A percentile compares a stretch with the other conserved stretches of the same genome.
Conservation (phyloP, 1,284 basidiomycete genomes). For the Naganishia sp. region DNA sequence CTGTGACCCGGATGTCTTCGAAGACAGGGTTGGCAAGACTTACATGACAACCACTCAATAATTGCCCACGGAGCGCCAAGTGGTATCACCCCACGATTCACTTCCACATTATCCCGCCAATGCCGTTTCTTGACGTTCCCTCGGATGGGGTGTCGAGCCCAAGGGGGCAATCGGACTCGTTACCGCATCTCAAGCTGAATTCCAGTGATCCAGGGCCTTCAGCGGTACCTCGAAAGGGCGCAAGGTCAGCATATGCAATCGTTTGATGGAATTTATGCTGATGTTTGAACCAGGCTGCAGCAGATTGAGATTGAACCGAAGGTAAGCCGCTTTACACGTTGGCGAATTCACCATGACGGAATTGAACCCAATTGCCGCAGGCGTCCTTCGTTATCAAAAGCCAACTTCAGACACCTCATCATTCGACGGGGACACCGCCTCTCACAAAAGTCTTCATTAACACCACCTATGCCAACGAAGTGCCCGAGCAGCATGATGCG, state of each 20-base stretch:
- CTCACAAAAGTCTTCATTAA: constrained; percentile 35
- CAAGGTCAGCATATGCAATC: constrained; percentile 15
- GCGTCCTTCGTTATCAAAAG: constrained; percentile 34
- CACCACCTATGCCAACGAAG: constrained; percentile 26
- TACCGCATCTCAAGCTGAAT: constrained; percentile 30
- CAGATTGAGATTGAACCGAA: constrained; percentile 30
- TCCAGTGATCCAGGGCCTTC: constrained; percentile 25
- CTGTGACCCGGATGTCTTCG: no score
- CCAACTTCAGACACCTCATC: constrained; percentile 28
- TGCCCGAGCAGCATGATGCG: constrained; percentile 28
- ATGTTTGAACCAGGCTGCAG: constrained; percentile 9
- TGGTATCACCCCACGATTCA: background rate
- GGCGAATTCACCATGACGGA: background rate
- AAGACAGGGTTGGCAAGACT: no score
- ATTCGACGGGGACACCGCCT: constrained; percentile 22
- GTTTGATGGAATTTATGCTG: background rate
- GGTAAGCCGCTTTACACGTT: constrained; percentile 4
- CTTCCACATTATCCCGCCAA: background rate
- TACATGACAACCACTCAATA: no score
- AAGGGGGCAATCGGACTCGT: background rate
- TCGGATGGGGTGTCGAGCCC: constrained; percentile 8
- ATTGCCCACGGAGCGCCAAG: no score
- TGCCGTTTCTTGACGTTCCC: constrained; percentile 34
- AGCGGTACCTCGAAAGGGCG: constrained; percentile 17
- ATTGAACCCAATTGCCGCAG: background rate